These are phyloP conservation scores for Epithemia pelagica DNA, from an alignment of 108 stramenopile species.

Conservation along the genomic window DNA sequence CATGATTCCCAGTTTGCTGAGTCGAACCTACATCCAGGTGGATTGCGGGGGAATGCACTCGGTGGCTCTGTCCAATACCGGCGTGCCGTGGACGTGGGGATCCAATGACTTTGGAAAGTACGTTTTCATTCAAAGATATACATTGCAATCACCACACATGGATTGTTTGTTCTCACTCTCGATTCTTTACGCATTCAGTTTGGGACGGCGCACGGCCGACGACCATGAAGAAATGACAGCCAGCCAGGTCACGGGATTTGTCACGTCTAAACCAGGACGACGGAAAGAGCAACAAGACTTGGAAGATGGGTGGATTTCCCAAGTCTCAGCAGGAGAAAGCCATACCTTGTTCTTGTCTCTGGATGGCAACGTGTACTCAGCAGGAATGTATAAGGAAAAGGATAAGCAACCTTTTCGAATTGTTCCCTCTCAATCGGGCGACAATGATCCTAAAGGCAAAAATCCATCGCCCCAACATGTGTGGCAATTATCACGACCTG, in stretches of 20 bases:
- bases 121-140: conserved; percentile 52
- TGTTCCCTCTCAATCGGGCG: conserved; percentile 12
- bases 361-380: conserved; percentile 51
- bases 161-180: too few species aligned
- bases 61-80: conserved; percentile 53
- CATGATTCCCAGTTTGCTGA: not conserved
- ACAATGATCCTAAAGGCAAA: conserved; percentile 24
- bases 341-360: conserved; percentile 62
- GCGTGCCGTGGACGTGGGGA: conserved; percentile 87
- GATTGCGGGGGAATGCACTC: conserved; percentile 80
- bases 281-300: not conserved
- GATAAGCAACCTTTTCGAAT: conserved; percentile 47
- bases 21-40: conserved; percentile 29
- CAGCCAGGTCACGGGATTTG: conserved; percentile 12
- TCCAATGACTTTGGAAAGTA: conserved; percentile 71
- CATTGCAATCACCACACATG: not conserved
- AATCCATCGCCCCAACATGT: conserved; percentile 30
- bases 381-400: conserved; percentile 64
- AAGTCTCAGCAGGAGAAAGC: conserved; percentile 68
- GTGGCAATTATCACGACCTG: conserved; percentile 18
- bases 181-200: too few species aligned
- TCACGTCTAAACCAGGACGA: not conserved
- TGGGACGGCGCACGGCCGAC: not conserved
- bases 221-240: conserved; percentile 4
- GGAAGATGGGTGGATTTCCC: conserved; percentile 37